Evolutionary conservation across 371 early-diverging fungal species (phyloP), one percentile per base, ranked within the genome.

Genomic region (Smittium mucronatum): DNA sequence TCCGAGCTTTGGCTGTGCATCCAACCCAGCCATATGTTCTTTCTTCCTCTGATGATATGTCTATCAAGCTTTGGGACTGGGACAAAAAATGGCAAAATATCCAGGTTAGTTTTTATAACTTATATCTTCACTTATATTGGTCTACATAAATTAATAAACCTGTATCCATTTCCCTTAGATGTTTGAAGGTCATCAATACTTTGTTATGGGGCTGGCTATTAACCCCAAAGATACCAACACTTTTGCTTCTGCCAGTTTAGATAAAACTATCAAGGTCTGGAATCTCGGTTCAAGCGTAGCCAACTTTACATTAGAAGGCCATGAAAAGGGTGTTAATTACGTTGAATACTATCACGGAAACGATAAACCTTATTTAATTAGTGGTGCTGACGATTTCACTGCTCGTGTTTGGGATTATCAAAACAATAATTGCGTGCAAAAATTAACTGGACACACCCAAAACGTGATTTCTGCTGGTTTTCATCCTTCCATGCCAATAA

Each of bases 361-460:
- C 57, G 97, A 97, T 74, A 94, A 94, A 77, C 97, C 97, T 11
- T 97, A 95, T 72, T 80, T 97, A 57, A 87, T 95, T 63, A 89
- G 89, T 60, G 94, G 92, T 25, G 96, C 90, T 33, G 97, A 97
- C 75, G 97, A 97, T 81, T 85, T 87, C 61, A 71, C 87, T 30
- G 91, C 96, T 71, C 96, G 97, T 74, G 88, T 99, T 34, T 99
- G 99, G 99, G 97, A 99, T 81, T 99, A 99, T 76, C 97, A 98
- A 76, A 99, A 93, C 84, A 97, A 94, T 80, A 90, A 92, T 32
- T 96, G 99, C 72, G 93, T 98, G 2, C 95, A 94, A 72, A 94
- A 93, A 0, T 85, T 99, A 59, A 94, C 95, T 78, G 99, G 99
- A 1, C 99, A 99, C 79, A 85, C 91, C 21, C 93, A 99, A 70